Evolutionary conservation across 2,329 filamentous ascomycete species (phyloP).

Genomic region (Aspergillus piperis): DNA sequence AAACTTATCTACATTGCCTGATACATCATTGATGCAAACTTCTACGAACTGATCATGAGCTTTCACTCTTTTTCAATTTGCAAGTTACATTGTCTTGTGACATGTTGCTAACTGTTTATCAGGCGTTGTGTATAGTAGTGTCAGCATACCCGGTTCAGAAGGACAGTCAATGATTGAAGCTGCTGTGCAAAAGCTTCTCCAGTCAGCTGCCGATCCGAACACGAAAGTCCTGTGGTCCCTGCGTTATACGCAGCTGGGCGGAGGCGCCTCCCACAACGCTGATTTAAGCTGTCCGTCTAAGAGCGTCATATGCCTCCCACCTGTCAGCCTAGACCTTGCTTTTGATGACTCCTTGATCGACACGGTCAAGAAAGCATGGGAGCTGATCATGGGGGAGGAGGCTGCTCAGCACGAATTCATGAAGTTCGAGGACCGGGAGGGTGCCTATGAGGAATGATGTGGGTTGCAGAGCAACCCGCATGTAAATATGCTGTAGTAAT

Average conservation of each 20-base stretch:
- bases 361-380: slow-evolving; percentile 71
- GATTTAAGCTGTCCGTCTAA: slow-evolving; percentile 34
- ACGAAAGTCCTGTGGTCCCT: slow-evolving; percentile 55
- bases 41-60: slow-evolving; percentile 73
- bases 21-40: slow-evolving; percentile 80
- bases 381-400: slow-evolving; percentile 58
- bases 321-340: slow-evolving; percentile 64
- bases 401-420: slow-evolving; percentile 64
- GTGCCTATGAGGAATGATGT: slow-evolving; percentile 50
- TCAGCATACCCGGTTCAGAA: slow-evolving; percentile 37
- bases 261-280: slow-evolving; percentile 17
- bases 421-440: slow-evolving; percentile 74
- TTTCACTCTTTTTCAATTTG: slow-evolving; percentile 12
- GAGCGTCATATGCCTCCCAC: slow-evolving; percentile 58
- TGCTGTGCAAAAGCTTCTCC: slow-evolving; percentile 46
- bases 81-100: slow-evolving; percentile 22
- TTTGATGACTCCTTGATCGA: slow-evolving; percentile 72
- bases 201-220: slow-evolving; percentile 27
- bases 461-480: not conserved
- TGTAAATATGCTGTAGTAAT: not conserved
- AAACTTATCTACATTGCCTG: slow-evolving; percentile 99
- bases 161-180: slow-evolving; percentile 44
- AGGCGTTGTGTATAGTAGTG: slow-evolving; percentile 63
- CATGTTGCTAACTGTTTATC: slow-evolving; percentile 38
- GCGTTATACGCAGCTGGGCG: slow-evolving; percentile 52